Conservation (phyloP, 148 eudicot species). For the Fagopyrum tataricum region DNA sequence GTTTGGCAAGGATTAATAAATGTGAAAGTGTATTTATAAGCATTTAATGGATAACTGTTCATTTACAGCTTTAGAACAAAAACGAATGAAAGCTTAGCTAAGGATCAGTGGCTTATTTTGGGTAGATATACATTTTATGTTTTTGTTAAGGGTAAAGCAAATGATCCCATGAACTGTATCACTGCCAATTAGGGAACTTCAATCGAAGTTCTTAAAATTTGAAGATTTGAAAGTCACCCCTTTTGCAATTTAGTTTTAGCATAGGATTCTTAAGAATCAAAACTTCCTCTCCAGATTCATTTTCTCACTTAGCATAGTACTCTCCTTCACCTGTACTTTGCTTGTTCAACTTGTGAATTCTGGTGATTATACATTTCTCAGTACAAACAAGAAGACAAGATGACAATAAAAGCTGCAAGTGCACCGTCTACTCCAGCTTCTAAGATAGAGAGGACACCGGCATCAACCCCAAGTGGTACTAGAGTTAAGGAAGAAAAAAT, state of each 20-base stretch:
- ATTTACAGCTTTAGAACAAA: background rate
- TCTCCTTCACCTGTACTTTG: background rate
- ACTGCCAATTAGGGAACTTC: background rate
- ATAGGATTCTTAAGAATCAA: background rate
- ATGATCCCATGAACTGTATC: background rate
- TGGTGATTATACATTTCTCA: background rate
- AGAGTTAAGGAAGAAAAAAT: slow-evolving; percentile 76
- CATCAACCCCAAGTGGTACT: slow-evolving; percentile 69
- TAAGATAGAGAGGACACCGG: slow-evolving; percentile 56
- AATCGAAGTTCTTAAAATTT: background rate
- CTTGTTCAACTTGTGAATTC: background rate
- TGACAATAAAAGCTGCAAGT: slow-evolving; percentile 58
- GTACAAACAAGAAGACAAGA: slow-evolving; percentile 12
- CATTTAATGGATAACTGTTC: no score
- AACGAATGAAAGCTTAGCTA: background rate
- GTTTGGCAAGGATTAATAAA: no score
- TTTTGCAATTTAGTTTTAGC: background rate
- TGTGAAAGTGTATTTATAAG: no score
- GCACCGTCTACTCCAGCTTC: slow-evolving; percentile 75
- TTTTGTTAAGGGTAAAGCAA: background rate
- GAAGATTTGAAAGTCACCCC: background rate
- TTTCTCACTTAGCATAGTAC: background rate
- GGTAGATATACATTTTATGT: background rate
- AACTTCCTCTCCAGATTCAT: background rate
- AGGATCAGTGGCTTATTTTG: background rate